Percentiles rank a stretch among this genome's conserved stretches.
Evolutionary conservation across 805 yeast genomes (phyloP).

Genomic region (Saturnispora galanensis): DNA sequence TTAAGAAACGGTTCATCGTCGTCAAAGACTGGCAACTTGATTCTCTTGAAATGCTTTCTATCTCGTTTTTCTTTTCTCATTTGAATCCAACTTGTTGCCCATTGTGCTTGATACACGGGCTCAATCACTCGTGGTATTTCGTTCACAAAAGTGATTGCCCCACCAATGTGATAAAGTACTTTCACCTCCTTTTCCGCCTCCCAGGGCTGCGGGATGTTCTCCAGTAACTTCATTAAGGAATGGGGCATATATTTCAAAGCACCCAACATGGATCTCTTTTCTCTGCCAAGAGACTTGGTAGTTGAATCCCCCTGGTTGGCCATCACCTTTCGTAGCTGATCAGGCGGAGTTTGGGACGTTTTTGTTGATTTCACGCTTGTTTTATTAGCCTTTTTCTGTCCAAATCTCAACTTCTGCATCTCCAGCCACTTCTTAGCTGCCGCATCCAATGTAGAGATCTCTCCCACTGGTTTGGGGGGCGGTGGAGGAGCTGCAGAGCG

Average conservation of each 20-base stretch:
- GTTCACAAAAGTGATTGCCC: slow-evolving; percentile 92
- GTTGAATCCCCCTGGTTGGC: slow-evolving; percentile 80
- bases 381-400: slow-evolving; percentile 27
- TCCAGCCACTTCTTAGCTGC: slow-evolving; percentile 52
- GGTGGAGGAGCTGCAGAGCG: slow-evolving; percentile 13
- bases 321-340: slow-evolving; percentile 78
- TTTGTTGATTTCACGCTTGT: slow-evolving; percentile 51
- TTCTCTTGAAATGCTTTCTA: slow-evolving; percentile 77
- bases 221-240: slow-evolving; percentile 78
- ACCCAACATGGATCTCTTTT: slow-evolving; percentile 80
- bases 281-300: slow-evolving; percentile 66
- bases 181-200: slow-evolving; percentile 76
- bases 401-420: slow-evolving; percentile 49
- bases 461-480: slow-evolving; percentile 8
- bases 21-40: slow-evolving; percentile 93
- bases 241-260: slow-evolving; percentile 94
- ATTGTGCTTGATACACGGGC: slow-evolving; percentile 86
- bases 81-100: slow-evolving; percentile 88
- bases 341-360: slow-evolving; percentile 78
- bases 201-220: slow-evolving; percentile 99
- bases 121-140: slow-evolving; percentile 88
- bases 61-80: slow-evolving; percentile 95
- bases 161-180: slow-evolving; percentile 82
- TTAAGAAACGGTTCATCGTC: slow-evolving; percentile 92
- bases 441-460: slow-evolving; percentile 23